A percentile compares a stretch with the other conserved stretches of the same genome.
phyloP scores from a whole-genome alignment of 2,329 filamentous ascomycete species.

The Pseudogymnoascus sp. region DNA sequence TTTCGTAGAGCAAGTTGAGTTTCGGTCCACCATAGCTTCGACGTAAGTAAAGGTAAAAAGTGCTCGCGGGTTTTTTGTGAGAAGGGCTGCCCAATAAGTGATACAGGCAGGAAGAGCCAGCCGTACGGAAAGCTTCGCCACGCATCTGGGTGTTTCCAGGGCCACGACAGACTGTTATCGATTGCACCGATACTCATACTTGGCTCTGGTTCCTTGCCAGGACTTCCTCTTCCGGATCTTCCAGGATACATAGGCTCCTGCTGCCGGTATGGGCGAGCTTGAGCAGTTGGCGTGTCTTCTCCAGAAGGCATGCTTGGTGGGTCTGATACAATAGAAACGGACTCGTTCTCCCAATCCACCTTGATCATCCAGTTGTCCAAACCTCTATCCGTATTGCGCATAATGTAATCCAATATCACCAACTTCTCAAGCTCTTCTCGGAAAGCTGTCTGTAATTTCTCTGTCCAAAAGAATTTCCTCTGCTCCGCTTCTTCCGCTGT shows the following conservation, averaged over 20 bases:
- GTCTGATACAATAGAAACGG: constrained; percentile 80
- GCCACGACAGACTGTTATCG: constrained; percentile 96
- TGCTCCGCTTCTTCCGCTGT: constrained; percentile 21
- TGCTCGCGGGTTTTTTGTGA: constrained; percentile 90
- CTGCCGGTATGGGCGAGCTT: constrained; percentile 62
- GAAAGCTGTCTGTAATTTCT: constrained; percentile 81
- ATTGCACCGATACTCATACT: constrained; percentile 81
- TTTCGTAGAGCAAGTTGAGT: constrained; percentile 80
- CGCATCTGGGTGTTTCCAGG: constrained; percentile 97
- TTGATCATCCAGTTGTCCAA: constrained; percentile 99
- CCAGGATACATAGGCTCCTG: constrained; percentile 72
- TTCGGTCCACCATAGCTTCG: constrained; percentile 93
- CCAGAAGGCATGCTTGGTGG: constrained; percentile 53
- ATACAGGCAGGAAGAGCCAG: constrained; percentile 95
- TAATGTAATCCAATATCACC: constrained; percentile 96
- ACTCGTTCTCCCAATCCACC: constrained; percentile 77
- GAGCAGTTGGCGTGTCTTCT: constrained; percentile 31
- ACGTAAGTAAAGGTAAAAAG: constrained; percentile 92
- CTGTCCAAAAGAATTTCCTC: constrained; percentile 72
- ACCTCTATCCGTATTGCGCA: constrained; percentile 95
- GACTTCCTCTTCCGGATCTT: constrained; percentile 1
- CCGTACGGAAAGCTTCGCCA: constrained; percentile 89
- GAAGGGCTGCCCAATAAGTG: constrained; percentile 91
- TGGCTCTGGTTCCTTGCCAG: constrained; percentile 28
- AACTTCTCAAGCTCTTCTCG: constrained; percentile 93